phyloP scores from a whole-genome alignment of 2,329 filamentous ascomycete species.

The Fusarium luffae region DNA sequence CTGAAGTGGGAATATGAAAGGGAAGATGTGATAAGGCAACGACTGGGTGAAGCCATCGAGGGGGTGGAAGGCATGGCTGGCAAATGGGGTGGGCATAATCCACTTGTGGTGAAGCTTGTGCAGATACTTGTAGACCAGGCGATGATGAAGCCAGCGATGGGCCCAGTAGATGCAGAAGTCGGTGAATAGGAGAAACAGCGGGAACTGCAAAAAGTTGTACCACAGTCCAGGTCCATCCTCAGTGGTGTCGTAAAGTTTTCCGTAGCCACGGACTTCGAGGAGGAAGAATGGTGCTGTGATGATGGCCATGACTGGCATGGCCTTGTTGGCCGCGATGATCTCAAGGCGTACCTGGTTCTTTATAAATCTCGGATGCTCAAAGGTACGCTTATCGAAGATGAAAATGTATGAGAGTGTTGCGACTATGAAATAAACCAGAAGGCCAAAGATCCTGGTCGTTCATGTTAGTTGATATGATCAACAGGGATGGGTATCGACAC shows the following conservation, averaged over 20 bases:
- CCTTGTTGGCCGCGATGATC: slow-evolving; percentile 79
- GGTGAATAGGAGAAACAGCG: slow-evolving; percentile 87
- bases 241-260: slow-evolving; percentile 86
- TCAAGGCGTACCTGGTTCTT: slow-evolving; percentile 92
- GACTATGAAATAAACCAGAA: slow-evolving; percentile 85
- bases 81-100: slow-evolving; percentile 97
- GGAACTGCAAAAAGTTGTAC: slow-evolving; percentile 87
- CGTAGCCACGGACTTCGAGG: slow-evolving; percentile 83
- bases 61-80: slow-evolving; percentile 94
- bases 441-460: slow-evolving; percentile 78
- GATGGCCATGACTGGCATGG: slow-evolving; percentile 85
- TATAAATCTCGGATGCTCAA: slow-evolving; percentile 92
- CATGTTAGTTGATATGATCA: slow-evolving; percentile 2
- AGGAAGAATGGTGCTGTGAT: slow-evolving; percentile 86
- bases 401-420: slow-evolving; percentile 86
- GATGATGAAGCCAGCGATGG: slow-evolving; percentile 86
- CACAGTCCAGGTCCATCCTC: slow-evolving; percentile 78
- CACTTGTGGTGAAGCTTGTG: slow-evolving; percentile 99
- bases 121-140: slow-evolving; percentile 79
- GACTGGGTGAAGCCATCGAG: slow-evolving; percentile 91
- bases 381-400: slow-evolving; percentile 90
- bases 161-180: slow-evolving; percentile 94
- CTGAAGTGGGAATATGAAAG: slow-evolving; percentile 91
- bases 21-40: slow-evolving; percentile 91
- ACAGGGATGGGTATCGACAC: slow-evolving; percentile 40